A percentile compares a stretch with the other conserved stretches of the same genome.
Evolutionary conservation across 805 yeast species (phyloP).

Genomic region (Candida ulmi): DNA sequence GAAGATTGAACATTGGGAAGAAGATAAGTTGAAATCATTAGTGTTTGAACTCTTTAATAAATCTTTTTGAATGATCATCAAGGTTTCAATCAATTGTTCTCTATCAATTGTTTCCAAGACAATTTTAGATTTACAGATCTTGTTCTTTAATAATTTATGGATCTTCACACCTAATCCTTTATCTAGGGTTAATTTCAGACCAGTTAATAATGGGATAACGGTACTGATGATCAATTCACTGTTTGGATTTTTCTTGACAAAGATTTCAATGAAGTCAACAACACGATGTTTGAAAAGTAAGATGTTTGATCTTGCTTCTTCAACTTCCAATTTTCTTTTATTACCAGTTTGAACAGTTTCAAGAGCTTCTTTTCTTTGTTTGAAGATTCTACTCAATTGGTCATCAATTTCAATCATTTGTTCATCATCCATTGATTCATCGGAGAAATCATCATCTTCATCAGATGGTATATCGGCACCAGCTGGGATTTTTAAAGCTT

Average conservation of each 20-base stretch:
- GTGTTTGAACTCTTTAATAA: constrained; percentile 31
- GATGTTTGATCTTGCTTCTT: constrained; percentile 75
- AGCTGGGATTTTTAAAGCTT: constrained; percentile 64
- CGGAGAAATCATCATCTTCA: constrained; percentile 50
- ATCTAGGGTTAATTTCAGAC: constrained; percentile 66
- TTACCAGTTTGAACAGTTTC: constrained; percentile 51
- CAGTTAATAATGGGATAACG: constrained; percentile 49
- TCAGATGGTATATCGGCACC: constrained; percentile 35
- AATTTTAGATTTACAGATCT: constrained; percentile 46
- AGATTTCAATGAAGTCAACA: constrained; percentile 70
- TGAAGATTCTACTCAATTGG: constrained; percentile 76
- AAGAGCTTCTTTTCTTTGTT: constrained; percentile 70
- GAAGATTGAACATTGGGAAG: constrained; percentile 63
- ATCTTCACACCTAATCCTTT: constrained; percentile 68
- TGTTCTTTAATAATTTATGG: constrained; percentile 60
- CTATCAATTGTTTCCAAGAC: constrained; percentile 15
- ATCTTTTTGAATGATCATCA: constrained; percentile 39
- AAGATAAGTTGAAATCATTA: constrained; percentile 30
- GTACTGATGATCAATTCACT: constrained; percentile 35
- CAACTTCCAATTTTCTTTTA: constrained; percentile 65
- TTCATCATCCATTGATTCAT: constrained; percentile 91
- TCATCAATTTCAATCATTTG: constrained; percentile 93
- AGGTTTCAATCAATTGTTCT: constrained; percentile 18
- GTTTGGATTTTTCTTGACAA: constrained; percentile 31
- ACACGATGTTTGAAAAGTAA: constrained; percentile 72